Evolutionary conservation across 1,284 basidiomycete genomes (phyloP), one percentile per base, ranked within the genome.

Genomic region (Trichosporon coremiiforme): DNA sequence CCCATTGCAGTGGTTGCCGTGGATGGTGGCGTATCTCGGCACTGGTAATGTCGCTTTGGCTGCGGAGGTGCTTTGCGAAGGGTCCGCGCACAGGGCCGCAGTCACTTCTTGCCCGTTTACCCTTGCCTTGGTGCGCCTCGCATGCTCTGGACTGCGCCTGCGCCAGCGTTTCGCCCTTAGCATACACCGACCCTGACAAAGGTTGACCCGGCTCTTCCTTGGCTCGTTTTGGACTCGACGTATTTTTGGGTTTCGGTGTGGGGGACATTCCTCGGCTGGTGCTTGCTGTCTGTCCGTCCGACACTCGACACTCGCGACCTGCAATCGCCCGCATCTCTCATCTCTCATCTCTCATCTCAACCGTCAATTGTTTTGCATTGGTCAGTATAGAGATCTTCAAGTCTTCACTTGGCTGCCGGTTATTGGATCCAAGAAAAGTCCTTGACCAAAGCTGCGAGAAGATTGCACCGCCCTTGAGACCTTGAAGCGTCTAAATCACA

Each of bases 81-180:
- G 47, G 47, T 22, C 47, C 47, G 47, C 47, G 47, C 47, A 17
- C 47, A 53, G 47, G 47, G 47, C 47, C 47, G 47, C 47, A 53
- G 47, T 53, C 47, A 9, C 20, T 9, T 53, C n/a, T 6, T 17
- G 9, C 47, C 4, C 47, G 47, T n/a, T 12, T 47, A 22, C 20
- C 47, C 47, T n/a, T 20, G 17, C 17, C n/a, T 12, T 20, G 4
- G 47, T 22, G n/a, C 20, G 47, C 47, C 20, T 22, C 10, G 8
- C 8, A 38, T 10, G 47, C 47, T 53, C 47, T 53, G 47, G 47
- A 53, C 47, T 53, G 47, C 47, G 47, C 47, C 47, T 5, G n/a
- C 47, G 4, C 47, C n/a, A 20, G 20, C 47, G 1, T 53, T 2
- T 2, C 20, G 20, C 47, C 47, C 47, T 53, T 22, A 53, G 20